These are phyloP conservation scores for Saccharomycopsis sp. DNA, from an alignment of 805 yeast genomes.

Conservation along the genomic window DNA sequence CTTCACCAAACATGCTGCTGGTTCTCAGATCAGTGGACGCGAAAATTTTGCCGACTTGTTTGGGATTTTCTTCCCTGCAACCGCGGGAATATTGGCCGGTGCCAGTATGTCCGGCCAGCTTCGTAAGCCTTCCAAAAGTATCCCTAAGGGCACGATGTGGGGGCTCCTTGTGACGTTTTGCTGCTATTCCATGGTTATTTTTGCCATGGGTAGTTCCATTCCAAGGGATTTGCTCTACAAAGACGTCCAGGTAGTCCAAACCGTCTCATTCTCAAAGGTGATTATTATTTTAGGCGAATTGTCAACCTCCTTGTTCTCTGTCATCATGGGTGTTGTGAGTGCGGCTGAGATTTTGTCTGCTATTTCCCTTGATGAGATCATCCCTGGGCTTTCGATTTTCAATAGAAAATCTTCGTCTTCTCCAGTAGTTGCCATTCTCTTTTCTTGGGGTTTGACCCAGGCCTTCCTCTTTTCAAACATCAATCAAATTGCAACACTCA, in stretches of 20 bases:
- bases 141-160: constrained; percentile 89
- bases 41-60: constrained; percentile 83
- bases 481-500: constrained; percentile 88
- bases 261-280: constrained; percentile 61
- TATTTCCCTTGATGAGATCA: constrained; percentile 76
- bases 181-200: constrained; percentile 72
- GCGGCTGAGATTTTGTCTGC: constrained; percentile 91
- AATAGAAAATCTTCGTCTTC: constrained; percentile 41
- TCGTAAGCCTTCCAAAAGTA: constrained; percentile 75
- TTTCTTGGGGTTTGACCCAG: constrained; percentile 82
- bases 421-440: constrained; percentile 57
- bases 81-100: constrained; percentile 98
- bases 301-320: constrained; percentile 85
- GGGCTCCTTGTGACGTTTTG: constrained; percentile 74
- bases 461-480: constrained; percentile 82
- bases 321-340: constrained; percentile 92
- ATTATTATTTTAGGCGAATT: constrained; percentile 83
- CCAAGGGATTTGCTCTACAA: constrained; percentile 71
- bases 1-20: constrained; percentile 89
- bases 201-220: constrained; percentile 71
- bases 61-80: constrained; percentile 96
- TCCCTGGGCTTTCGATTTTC: constrained; percentile 71
- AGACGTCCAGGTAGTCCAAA: constrained; percentile 82
- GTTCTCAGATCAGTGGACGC: constrained; percentile 52
- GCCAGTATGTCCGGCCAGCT: constrained; percentile 98